Base-by-base conservation (phyloP, 2,329 filamentous ascomycete species). In the Nemania sp. region DNA sequence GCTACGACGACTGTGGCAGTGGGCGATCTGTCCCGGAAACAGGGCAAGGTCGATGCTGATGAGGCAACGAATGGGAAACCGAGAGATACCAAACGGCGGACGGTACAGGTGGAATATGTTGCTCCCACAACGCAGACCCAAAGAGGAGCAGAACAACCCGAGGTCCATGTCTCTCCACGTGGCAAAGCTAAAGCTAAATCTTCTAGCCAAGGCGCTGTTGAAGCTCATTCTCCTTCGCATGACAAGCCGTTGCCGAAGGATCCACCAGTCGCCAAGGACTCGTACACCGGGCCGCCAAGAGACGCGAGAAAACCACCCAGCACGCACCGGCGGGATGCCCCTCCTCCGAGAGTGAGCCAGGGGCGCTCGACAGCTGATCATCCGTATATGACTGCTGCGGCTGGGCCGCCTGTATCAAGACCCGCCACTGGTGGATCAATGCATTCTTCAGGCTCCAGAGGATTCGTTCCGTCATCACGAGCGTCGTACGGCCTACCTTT, bases 81-180 rank as follows among this genome's bases (percentile, higher is more conserved):
- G 74, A 89, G 92, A 67, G 93, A 97, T 73, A 90, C 90, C 70
- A 98, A 98, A 78, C 88, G 95, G 59, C 87, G 93, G 69, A 99
- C 95, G 0, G 92, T 99, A 0, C 95, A 99, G 77, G 91, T 99
- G 63, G 95, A 99, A 79, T 99, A 99, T 75, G 95, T 98, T 58
- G 90, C 93, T 18, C 95, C 95, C 21, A 88, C 89, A 25, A 96
- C 92, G 5, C 88, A 94, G 72, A 97, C 94, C 0, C 84, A 89
- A 64, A 86, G 94, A 65, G 92, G 90, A 32, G 85, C 76, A 11
- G 64, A 72, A 63, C 74, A 65, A 72, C 76, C 66, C 5, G 70
- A 72, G 42, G 51, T 29, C 42, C 68, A 70, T 29, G 54, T 68
- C 18, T 67, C 72, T 11, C 68, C 72, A 7, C 71, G 69, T 42